Percentiles rank a stretch among this genome's conserved stretches.
phyloP scores from a whole-genome alignment of 2,329 filamentous ascomycete genomes.

The Endoconidiophora laricicola region DNA sequence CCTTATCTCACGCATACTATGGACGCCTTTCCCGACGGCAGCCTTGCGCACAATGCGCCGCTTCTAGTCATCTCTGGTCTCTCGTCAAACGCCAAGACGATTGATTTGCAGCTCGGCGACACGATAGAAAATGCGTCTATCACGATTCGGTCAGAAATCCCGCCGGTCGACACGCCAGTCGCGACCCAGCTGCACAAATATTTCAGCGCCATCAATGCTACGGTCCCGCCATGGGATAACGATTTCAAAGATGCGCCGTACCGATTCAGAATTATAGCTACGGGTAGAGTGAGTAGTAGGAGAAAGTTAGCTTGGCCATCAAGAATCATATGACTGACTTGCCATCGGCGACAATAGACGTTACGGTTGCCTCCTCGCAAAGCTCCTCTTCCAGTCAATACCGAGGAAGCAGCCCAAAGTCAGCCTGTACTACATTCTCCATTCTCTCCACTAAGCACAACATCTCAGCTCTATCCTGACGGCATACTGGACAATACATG shows the following conservation, averaged over 20 bases:
- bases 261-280: slow-evolving; percentile 52
- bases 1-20: slow-evolving; percentile 26
- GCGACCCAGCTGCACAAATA: slow-evolving; percentile 48
- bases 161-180: slow-evolving; percentile 46
- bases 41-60: slow-evolving; percentile 75
- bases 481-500: slow-evolving; percentile 68
- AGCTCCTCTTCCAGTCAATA: slow-evolving; percentile 34
- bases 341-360: slow-evolving; percentile 23
- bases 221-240: slow-evolving; percentile 48
- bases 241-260: slow-evolving; percentile 34
- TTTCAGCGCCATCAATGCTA: slow-evolving; percentile 49
- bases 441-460: slow-evolving; percentile 74
- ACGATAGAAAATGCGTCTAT: slow-evolving; percentile 4
- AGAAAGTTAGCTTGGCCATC: slow-evolving; percentile 11
- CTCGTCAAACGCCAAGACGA: slow-evolving; percentile 14
- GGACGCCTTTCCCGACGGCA: slow-evolving; percentile 66
- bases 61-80: slow-evolving; percentile 71
- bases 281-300: slow-evolving; percentile 59
- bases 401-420: slow-evolving; percentile 27
- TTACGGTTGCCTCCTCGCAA: slow-evolving; percentile 41
- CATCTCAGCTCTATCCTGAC: slow-evolving; percentile 73
- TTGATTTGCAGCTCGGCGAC: background rate
- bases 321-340: slow-evolving; percentile 1
- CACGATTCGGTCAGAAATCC: slow-evolving; percentile 49
- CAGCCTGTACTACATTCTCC: slow-evolving; percentile 63